phyloP scores from a whole-genome alignment of 345 rosid species.

The Lumnitzera littorea region DNA sequence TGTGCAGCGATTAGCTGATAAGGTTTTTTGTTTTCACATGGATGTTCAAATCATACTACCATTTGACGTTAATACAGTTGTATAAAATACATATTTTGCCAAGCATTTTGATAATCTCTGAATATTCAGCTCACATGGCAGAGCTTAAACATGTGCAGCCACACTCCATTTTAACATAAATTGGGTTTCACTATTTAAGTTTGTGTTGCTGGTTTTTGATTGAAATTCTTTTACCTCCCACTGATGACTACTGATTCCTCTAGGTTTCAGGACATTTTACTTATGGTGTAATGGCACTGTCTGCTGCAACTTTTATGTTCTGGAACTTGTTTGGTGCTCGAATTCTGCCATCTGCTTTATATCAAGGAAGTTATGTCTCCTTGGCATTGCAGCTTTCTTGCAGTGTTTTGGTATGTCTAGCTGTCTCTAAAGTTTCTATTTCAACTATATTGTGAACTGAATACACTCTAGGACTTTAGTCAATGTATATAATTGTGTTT shows the following conservation, averaged over 20 bases:
- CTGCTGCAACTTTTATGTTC: constrained; percentile 85
- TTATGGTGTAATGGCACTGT: constrained; percentile 95
- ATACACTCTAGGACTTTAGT: no score
- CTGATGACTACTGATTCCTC: constrained; percentile 6
- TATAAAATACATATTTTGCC: background rate
- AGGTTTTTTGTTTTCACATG: constrained; percentile 41
- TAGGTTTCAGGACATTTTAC: constrained; percentile 95
- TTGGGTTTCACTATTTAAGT: background rate
- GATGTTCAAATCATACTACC: no score
- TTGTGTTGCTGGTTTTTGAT: background rate
- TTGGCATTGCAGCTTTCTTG: constrained; percentile 93
- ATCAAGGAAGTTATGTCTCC: constrained; percentile 70
- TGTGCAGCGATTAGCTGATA: constrained; percentile 87
- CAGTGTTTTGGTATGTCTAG: constrained; percentile 79
- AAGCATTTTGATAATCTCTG: background rate
- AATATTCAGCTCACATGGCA: no score
- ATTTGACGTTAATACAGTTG: background rate
- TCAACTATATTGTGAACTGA: no score
- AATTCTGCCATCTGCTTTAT: constrained; percentile 48
- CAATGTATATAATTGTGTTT: no score
- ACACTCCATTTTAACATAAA: background rate
- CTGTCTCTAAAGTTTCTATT: background rate
- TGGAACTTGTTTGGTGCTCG: constrained; percentile 78
- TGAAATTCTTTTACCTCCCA: constrained; percentile 2
- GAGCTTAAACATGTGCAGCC: background rate